These are phyloP conservation scores for Tubosaeta sp. DNA, from an alignment of 768 basidiomycete species.

Conservation along the genomic window DNA sequence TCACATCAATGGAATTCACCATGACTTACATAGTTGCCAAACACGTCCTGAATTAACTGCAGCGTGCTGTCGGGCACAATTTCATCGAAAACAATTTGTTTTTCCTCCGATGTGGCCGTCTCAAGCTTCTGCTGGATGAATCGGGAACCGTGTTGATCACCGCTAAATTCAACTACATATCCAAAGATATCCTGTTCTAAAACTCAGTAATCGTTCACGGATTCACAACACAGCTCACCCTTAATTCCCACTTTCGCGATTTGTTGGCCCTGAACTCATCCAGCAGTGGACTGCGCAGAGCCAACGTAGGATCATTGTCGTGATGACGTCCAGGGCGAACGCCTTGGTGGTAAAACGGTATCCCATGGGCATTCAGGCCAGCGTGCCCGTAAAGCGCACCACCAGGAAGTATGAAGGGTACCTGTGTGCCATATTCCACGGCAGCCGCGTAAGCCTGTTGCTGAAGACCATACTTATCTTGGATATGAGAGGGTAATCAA, in stretches of 20 bases:
- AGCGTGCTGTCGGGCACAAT: conserved; percentile 74
- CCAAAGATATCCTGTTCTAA: conserved; percentile 73
- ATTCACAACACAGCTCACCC: conserved; percentile 41
- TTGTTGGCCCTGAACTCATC: conserved; percentile 86
- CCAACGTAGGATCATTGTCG: conserved; percentile 34
- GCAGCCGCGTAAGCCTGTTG: conserved; percentile 45
- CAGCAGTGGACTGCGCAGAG: conserved; percentile 65
- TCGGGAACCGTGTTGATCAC: conserved; percentile 96
- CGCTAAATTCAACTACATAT: conserved; percentile 85
- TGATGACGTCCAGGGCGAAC: conserved; percentile 45
- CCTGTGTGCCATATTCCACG: conserved; percentile 46
- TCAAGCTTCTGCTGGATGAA: conserved; percentile 91
- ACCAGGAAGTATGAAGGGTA: conserved; percentile 43
- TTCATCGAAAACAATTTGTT: conserved; percentile 78
- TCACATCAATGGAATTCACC: background rate
- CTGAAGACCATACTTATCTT: conserved; percentile 40
- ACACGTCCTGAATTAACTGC: conserved; percentile 84
- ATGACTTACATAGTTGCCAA: conserved; percentile 85
- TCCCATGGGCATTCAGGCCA: conserved; percentile 28
- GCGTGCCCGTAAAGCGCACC: conserved; percentile 44
- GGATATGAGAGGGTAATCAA: conserved; percentile 9
- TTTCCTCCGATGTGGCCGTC: conserved; percentile 71
- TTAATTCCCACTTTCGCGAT: conserved; percentile 74
- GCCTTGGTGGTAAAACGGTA: conserved; percentile 36
- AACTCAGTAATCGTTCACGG: conserved; percentile 1